A percentile compares a stretch with the other conserved stretches of the same genome.
phyloP scores from a whole-genome alignment of 148 eudicot species.

The Simmondsia chinensis region DNA sequence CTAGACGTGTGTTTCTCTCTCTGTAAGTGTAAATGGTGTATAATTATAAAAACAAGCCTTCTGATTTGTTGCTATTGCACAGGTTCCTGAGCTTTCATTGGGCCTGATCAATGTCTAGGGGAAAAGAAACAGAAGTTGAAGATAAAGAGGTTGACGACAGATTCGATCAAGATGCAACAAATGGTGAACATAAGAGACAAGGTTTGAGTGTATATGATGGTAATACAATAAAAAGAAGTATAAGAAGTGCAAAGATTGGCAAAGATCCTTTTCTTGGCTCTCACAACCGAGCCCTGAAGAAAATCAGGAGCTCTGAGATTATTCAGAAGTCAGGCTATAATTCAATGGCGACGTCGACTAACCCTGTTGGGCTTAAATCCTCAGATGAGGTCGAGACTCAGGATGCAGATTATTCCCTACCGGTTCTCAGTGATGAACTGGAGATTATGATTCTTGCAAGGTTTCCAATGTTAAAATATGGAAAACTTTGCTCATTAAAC shows the following conservation, averaged over 20 bases:
- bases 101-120: constrained; percentile 8
- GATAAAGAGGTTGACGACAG: constrained; percentile 4
- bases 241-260: background rate
- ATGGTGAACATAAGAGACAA: no score
- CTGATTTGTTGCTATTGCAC: background rate
- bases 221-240: background rate
- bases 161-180: no score
- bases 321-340: background rate
- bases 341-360: no score
- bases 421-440: constrained; percentile 32
- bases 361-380: background rate
- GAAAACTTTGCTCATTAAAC: constrained; percentile 3
- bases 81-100: background rate
- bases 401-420: constrained; percentile 9
- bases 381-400: constrained; percentile 18
- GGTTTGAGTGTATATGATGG: background rate
- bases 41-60: no score
- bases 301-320: constrained; percentile 5
- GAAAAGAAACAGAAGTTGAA: background rate
- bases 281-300: background rate
- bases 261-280: background rate
- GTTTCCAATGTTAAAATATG: constrained; percentile 1
- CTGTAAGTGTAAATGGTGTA: no score
- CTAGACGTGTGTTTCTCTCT: no score
- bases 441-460: constrained; percentile 19